phyloP scores from a whole-genome alignment of 352 stramenopile genomes.

The Peronospora belbahrii region DNA sequence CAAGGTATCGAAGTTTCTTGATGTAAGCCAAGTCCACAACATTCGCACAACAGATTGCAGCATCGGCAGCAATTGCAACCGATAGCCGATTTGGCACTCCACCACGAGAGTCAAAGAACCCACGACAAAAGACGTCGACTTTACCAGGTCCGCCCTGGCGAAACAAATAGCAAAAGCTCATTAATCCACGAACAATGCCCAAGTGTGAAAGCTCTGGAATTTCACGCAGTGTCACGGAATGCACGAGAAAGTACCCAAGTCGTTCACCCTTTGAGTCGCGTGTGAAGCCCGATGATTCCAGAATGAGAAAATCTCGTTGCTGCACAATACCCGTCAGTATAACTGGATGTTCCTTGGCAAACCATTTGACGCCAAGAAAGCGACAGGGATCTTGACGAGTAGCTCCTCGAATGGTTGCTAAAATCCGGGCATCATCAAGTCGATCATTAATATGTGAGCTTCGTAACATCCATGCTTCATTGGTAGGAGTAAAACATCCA shows the following conservation, averaged over 20 bases:
- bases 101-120: slow-evolving; percentile 27
- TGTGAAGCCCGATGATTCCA: slow-evolving; percentile 16
- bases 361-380: slow-evolving; percentile 45
- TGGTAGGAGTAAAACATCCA: slow-evolving; percentile 33
- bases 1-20: slow-evolving; percentile 39
- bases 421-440: slow-evolving; percentile 27
- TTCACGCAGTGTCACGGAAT: slow-evolving; percentile 28
- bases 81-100: slow-evolving; percentile 21
- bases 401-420: slow-evolving; percentile 28
- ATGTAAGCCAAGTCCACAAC: slow-evolving; percentile 36
- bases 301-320: slow-evolving; percentile 31
- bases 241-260: slow-evolving; percentile 35
- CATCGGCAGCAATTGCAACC: slow-evolving; percentile 13
- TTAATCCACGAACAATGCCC: slow-evolving; percentile 25
- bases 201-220: slow-evolving; percentile 22
- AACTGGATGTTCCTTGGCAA: slow-evolving; percentile 30
- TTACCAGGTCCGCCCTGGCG: slow-evolving; percentile 20
- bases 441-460: slow-evolving; percentile 44
- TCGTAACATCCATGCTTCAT: slow-evolving; percentile 37
- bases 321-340: slow-evolving; percentile 28
- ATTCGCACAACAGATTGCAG: slow-evolving; percentile 9
- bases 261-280: slow-evolving; percentile 19
- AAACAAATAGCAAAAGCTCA: slow-evolving; percentile 37
- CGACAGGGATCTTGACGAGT: slow-evolving; percentile 36
- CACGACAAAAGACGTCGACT: slow-evolving; percentile 35